A percentile compares a stretch with the other conserved stretches of the same genome.
Conservation (phyloP, 768 basidiomycete species). For the Serendipita sp. region DNA sequence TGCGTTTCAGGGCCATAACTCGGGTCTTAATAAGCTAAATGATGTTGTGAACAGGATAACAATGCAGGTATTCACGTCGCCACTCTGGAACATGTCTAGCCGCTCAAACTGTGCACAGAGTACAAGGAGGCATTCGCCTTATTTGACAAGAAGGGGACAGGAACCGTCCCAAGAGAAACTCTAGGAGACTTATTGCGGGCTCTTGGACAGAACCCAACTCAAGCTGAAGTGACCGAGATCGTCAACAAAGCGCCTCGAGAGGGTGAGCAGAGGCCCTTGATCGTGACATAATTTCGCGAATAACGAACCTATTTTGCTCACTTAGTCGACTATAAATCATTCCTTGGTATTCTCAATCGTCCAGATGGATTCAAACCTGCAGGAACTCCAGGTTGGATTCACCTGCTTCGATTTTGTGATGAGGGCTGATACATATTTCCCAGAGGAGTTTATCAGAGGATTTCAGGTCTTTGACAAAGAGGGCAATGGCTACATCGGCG, state of each 20-base stretch:
- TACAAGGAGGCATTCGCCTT: slow-evolving; percentile 96
- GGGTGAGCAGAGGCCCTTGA: slow-evolving; percentile 30
- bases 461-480: slow-evolving; percentile 99
- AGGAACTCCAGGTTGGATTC: slow-evolving; percentile 66
- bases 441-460: slow-evolving; percentile 97
- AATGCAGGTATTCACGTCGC: neutral
- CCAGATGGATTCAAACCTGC: slow-evolving; percentile 96
- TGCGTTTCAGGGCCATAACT: neutral
- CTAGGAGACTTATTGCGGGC: slow-evolving; percentile 87
- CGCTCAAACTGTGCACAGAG: slow-evolving; percentile 30
- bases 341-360: slow-evolving; percentile 79
- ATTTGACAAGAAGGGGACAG: slow-evolving; percentile 93
- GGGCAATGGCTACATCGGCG: slow-evolving; percentile 81
- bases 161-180: slow-evolving; percentile 71
- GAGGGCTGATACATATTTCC: neutral
- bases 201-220: slow-evolving; percentile 97
- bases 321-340: slow-evolving; percentile 82
- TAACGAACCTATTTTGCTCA: slow-evolving; percentile 8
- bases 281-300: neutral
- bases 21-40: neutral
- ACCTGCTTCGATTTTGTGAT: neutral
- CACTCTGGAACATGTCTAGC: neutral
- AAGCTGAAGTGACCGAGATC: slow-evolving; percentile 85
- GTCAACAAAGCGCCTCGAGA: slow-evolving; percentile 55
- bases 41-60: neutral